These are phyloP conservation scores for Sporothrix pallida DNA, from an alignment of 2,329 filamentous ascomycete species.

Conservation along the genomic window DNA sequence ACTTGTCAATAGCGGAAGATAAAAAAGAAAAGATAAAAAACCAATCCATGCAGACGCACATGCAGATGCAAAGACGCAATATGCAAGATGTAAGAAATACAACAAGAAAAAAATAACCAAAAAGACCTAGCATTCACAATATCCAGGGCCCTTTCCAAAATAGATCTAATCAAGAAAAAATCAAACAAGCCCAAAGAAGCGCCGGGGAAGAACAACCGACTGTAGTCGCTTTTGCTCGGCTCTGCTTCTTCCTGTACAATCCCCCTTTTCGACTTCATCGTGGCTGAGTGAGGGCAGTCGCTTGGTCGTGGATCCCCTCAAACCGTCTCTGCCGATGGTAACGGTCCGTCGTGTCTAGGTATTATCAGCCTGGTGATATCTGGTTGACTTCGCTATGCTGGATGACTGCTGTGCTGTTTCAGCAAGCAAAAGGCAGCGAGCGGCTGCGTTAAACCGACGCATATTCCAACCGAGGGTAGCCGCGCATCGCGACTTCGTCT, in stretches of 20 bases:
- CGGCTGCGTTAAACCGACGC: neutral
- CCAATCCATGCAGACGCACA: constrained; percentile 17
- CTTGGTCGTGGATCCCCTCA: neutral
- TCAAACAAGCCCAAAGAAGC: neutral
- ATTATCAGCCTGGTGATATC: too few species aligned
- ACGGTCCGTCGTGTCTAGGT: too few species aligned
- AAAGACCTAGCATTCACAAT: neutral
- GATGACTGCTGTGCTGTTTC: too few species aligned
- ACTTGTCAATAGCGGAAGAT: neutral
- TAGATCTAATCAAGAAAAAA: neutral
- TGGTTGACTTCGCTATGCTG: too few species aligned
- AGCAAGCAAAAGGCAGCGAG: too few species aligned
- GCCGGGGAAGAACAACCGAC: neutral
- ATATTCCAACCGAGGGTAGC: neutral
- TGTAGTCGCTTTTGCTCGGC: neutral
- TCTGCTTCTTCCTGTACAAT: neutral
- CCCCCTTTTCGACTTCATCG: constrained; percentile 2
- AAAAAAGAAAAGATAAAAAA: neutral
- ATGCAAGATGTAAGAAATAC: neutral
- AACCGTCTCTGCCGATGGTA: neutral
- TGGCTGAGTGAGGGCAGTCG: neutral
- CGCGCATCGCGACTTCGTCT: constrained; percentile 31
- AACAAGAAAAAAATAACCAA: neutral
- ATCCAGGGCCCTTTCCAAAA: neutral
- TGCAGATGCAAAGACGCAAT: constrained; percentile 1